These are phyloP conservation scores for Penicillium sp. DNA, from an alignment of 2,329 filamentous ascomycete genomes.

Conservation along the genomic window DNA sequence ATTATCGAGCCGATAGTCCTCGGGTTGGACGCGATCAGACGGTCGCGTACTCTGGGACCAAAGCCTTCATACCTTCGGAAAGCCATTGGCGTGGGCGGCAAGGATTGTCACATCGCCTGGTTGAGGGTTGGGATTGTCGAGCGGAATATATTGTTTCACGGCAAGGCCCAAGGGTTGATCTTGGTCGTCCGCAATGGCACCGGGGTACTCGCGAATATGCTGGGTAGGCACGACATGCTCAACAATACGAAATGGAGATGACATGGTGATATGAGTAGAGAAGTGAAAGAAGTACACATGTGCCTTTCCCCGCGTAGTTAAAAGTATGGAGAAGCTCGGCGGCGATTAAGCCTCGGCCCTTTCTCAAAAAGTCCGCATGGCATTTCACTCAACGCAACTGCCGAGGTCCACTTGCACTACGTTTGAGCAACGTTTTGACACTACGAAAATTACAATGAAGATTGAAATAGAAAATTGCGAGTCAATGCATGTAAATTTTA, in stretches of 20 bases:
- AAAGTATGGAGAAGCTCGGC: background rate
- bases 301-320: background rate
- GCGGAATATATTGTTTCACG: constrained; percentile 85
- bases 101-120: constrained; percentile 82
- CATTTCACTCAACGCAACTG: background rate
- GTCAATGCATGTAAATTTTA: background rate
- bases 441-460: background rate
- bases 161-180: constrained; percentile 72
- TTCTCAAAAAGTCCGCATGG: background rate
- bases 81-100: constrained; percentile 85
- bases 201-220: constrained; percentile 79
- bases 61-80: constrained; percentile 67
- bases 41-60: background rate
- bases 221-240: constrained; percentile 73
- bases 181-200: constrained; percentile 68
- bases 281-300: background rate
- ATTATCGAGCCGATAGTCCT: background rate
- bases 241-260: constrained; percentile 57
- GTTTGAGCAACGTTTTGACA: background rate
- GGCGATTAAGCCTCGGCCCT: background rate
- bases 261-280: background rate
- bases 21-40: background rate
- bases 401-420: constrained; percentile 1
- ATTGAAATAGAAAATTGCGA: background rate
- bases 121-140: constrained; percentile 65